Base-by-base conservation (phyloP, 176 grass and related monocot genomes). In the Phoenix dactylifera region DNA sequence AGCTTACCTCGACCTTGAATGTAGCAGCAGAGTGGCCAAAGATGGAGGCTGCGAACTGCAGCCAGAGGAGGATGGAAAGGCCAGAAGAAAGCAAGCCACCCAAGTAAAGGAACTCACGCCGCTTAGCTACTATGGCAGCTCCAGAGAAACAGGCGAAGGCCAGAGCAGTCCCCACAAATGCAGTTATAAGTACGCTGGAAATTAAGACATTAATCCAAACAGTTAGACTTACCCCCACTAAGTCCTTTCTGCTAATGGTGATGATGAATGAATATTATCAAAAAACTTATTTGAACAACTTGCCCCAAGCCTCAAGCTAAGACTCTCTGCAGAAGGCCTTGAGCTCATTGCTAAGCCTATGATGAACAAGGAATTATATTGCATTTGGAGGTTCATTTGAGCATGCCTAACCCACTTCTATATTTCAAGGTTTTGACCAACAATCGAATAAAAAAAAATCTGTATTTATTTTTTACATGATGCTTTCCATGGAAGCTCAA, bases 131-230 rank as follows among this genome's bases (percentile, higher is more conserved):
- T 3, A 86, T 55, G 15, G 93, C 87, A 1, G 88, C 88, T 3
- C 75, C 80, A 39, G 93, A 79, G 93, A 98, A 98, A 76, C 93
- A 98, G 3, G 72, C 93, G 3, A 98, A 98, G 2, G 87, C 93
- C 16, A 98, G 68, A 26, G 93, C 84, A 10, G 93, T 98, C 55
- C 93, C 93, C 16, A 82, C 79, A 68, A 98, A 92, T 48, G 73
- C 87, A 67, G 76, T 80, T 66, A 98, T 70, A 3, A 98, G 76
- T 55, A 98, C 89, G 50, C 93, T 98, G 74, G 10, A 44, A 44
- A 9, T 19, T 54, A 4, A 62, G 14, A 3, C 18, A 50, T 16
- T 18, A n/a, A 57, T 57, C 51, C n/a, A 32, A 15, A 59, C n/a
- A 32, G 23, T 2, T 15, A 57, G 4, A 44, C 30, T 58, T 54